Evolutionary conservation across 2,329 filamentous ascomycete species (phyloP).

Genomic region (Alternaria gansuensis): DNA sequence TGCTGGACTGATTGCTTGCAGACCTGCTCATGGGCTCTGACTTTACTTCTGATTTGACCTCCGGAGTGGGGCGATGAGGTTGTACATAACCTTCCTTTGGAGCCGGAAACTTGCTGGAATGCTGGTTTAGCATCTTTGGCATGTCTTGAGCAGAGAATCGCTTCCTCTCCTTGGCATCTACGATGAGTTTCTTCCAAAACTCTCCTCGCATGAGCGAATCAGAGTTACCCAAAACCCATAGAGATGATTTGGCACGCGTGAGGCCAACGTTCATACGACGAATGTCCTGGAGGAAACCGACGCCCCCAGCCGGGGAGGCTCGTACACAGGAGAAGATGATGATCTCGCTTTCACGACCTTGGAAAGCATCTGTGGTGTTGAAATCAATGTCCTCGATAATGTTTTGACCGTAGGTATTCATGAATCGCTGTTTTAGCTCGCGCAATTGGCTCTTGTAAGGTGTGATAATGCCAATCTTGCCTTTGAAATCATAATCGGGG

Average conservation of each 20-base stretch:
- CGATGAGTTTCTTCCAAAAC: constrained; percentile 88
- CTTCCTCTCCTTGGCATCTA: constrained; percentile 77
- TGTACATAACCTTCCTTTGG: constrained; percentile 38
- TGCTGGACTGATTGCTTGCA: constrained; percentile 32
- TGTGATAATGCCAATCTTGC: constrained; percentile 96
- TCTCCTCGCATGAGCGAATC: constrained; percentile 84
- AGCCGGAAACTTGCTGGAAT: constrained; percentile 57
- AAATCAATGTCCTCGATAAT: constrained; percentile 89
- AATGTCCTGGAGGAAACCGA: constrained; percentile 98
- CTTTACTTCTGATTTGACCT: constrained; percentile 36
- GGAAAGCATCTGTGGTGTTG: constrained; percentile 98
- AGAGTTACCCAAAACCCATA: constrained; percentile 96
- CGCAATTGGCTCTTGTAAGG: constrained; percentile 94
- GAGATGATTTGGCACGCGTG: constrained; percentile 92
- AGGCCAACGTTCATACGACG: constrained; percentile 99
- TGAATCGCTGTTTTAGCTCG: constrained; percentile 80
- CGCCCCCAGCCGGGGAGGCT: constrained; percentile 89
- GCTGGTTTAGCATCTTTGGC: constrained; percentile 62
- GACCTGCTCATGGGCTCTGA: constrained; percentile 38
- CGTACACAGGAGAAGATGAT: constrained; percentile 99
- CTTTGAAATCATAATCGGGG: constrained; percentile 71
- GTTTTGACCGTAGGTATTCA: constrained; percentile 72
- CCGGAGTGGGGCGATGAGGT: constrained; percentile 31
- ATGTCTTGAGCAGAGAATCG: constrained; percentile 78
- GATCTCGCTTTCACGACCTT: constrained; percentile 94